phyloP scores from a whole-genome alignment of 2,329 filamentous ascomycete species.

The Scedosporium minutisporum region DNA sequence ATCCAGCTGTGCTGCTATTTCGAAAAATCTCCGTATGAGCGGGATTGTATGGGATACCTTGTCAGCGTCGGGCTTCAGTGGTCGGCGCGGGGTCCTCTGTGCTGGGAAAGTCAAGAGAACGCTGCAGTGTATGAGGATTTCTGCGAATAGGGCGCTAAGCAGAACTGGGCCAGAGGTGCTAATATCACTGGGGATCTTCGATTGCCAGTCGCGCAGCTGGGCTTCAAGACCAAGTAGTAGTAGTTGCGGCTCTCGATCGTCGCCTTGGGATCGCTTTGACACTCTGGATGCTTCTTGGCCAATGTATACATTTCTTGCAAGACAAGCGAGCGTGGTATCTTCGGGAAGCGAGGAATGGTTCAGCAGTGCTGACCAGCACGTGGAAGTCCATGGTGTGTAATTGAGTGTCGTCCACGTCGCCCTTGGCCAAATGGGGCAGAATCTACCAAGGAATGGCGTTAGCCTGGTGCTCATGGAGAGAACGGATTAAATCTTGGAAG shows the following conservation, averaged over 20 bases:
- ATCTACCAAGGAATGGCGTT: slow-evolving; percentile 18
- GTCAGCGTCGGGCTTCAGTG: not conserved
- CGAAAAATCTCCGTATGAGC: not conserved
- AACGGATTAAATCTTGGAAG: slow-evolving; percentile 2
- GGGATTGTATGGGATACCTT: not conserved
- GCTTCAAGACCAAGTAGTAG: slow-evolving; percentile 37
- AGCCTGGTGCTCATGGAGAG: slow-evolving; percentile 6
- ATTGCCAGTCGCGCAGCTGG: slow-evolving; percentile 27
- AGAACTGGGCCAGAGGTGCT: not conserved
- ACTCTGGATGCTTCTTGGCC: slow-evolving; percentile 26
- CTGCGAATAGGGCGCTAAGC: not conserved
- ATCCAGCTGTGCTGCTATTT: not conserved
- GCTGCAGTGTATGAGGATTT: not conserved
- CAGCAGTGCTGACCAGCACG: slow-evolving; percentile 35
- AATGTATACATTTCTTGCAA: slow-evolving; percentile 31
- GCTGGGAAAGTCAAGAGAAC: not conserved
- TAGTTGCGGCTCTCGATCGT: slow-evolving; percentile 31
- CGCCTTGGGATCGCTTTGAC: slow-evolving; percentile 16
- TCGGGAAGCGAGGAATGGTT: slow-evolving; percentile 22
- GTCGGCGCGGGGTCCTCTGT: not conserved
- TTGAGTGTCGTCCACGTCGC: slow-evolving; percentile 17
- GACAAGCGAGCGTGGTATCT: slow-evolving; percentile 33
- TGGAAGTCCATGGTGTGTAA: slow-evolving; percentile 33
- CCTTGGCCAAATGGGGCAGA: slow-evolving; percentile 27
- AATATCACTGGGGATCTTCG: not conserved